phyloP scores from a whole-genome alignment of 2,329 filamentous ascomycete genomes.

The Talaromyces sp. region DNA sequence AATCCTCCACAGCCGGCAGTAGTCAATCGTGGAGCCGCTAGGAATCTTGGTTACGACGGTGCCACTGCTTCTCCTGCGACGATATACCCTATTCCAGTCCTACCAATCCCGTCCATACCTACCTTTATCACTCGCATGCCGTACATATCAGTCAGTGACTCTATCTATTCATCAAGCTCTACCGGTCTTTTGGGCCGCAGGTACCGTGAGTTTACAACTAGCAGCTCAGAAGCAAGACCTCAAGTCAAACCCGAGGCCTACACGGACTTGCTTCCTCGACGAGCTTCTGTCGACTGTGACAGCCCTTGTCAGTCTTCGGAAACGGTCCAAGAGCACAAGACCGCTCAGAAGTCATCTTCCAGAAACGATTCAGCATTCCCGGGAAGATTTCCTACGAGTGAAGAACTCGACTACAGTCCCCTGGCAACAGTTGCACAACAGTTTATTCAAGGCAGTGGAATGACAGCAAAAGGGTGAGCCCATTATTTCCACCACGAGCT shows the following conservation, averaged over 20 bases:
- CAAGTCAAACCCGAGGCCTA: constrained; percentile 9
- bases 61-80: not conserved
- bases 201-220: not conserved
- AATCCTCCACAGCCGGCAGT: not conserved
- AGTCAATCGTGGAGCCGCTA: not conserved
- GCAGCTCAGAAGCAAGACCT: not conserved
- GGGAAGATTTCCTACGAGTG: not conserved
- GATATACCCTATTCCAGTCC: constrained; percentile 1
- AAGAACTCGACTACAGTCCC: not conserved
- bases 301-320: not conserved
- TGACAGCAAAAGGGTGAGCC: not conserved
- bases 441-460: not conserved
- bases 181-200: constrained; percentile 8
- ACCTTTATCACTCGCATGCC: constrained; percentile 8
- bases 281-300: not conserved
- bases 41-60: constrained; percentile 1
- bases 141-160: constrained; percentile 15
- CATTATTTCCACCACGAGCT: not conserved
- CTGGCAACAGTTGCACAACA: not conserved
- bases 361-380: not conserved
- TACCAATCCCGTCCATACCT: constrained; percentile 2
- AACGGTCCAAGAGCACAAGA: not conserved
- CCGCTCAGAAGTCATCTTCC: not conserved
- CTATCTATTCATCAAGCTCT: constrained; percentile 17
- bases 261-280: constrained; percentile 2